Conservation (phyloP, 2,329 filamentous ascomycete species). For the Fusarium chuoi region DNA sequence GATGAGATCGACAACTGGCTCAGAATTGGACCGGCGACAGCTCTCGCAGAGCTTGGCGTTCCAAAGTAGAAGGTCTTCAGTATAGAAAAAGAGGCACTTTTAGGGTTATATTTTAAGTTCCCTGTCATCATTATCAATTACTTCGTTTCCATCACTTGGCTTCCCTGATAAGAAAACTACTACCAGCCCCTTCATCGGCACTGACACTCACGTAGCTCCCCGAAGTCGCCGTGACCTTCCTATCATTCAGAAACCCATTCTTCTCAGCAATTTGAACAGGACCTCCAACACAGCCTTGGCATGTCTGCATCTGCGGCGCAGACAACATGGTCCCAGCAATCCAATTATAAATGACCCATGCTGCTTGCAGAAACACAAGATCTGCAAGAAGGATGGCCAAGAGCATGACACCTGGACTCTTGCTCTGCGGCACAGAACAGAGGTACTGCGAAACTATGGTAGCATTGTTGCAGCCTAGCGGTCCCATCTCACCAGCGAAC, state of each 20-base stretch:
- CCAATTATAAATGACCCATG: conserved; percentile 20
- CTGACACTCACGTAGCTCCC: not conserved
- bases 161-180: rapidly evolving
- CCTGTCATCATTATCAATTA: not conserved
- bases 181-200: not conserved
- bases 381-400: conserved; percentile 21
- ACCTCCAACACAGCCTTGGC: not conserved
- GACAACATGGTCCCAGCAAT: conserved; percentile 6
- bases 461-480: not conserved
- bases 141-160: not conserved
- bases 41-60: not conserved
- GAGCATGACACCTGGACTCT: conserved; percentile 19
- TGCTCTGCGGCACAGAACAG: conserved; percentile 21
- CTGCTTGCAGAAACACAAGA: conserved; percentile 27
- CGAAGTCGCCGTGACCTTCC: not conserved
- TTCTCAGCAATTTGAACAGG: not conserved
- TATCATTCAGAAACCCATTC: not conserved
- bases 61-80: not conserved
- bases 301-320: not conserved
- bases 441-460: conserved; percentile 27
- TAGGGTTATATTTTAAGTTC: not conserved
- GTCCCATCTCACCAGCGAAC: conserved; percentile 1
- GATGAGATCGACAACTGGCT: not conserved
- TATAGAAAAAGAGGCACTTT: not conserved
- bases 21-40: not conserved